Base-by-base conservation (phyloP, 768 basidiomycete species). In the Lentinula sp. region DNA sequence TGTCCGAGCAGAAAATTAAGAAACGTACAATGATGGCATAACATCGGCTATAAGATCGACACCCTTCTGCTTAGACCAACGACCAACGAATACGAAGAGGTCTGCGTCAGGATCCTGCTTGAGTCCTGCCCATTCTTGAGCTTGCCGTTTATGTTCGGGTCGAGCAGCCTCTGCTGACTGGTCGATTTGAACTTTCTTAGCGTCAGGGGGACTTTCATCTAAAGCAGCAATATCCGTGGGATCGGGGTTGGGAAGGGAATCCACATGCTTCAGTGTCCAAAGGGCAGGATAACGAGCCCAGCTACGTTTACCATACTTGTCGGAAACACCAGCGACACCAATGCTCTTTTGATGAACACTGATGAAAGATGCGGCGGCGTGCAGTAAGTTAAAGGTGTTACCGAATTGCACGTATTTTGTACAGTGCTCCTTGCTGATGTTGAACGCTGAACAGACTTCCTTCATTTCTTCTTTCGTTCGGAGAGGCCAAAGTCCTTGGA, bases 381-480 rank as follows among this genome's bases (percentile, higher is more conserved):
- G 95, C 28, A 97, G 81, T 69, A 97, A 77, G 73, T 97, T 97
- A 81, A 97, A 97, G 7, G 95, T 97, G 79, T 97, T 97, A 64
- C 95, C 95, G 72, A 97, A 97, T 74, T 97, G 95, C 45, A 97
- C 93, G 69, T 97, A 97, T 81, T 95, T 95, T 57, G 90, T 93
- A 78, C 95, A 97, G 69, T 93, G 83, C 69, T 95, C 95, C 74
- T 96, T 97, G 79, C 91, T 91, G 72, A 97, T 92, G 74, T 96
- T 96, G 83, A 97, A 97, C 3, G 95, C 95, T 4, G 95, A 96
- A 72, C 95, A 97, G 49, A 97, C 95, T 72, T 97, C 95, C 77
- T 95, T 96, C 95, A 96, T 95, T 72, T 97, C 95, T 70, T 96
- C 95, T 78, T 97, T 97, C 41, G 95, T 97, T 50, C 95, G 90